Evolutionary conservation across 345 rosid genomes (phyloP), one percentile per base, ranked within the genome.

Genomic region (Populus davidiana): DNA sequence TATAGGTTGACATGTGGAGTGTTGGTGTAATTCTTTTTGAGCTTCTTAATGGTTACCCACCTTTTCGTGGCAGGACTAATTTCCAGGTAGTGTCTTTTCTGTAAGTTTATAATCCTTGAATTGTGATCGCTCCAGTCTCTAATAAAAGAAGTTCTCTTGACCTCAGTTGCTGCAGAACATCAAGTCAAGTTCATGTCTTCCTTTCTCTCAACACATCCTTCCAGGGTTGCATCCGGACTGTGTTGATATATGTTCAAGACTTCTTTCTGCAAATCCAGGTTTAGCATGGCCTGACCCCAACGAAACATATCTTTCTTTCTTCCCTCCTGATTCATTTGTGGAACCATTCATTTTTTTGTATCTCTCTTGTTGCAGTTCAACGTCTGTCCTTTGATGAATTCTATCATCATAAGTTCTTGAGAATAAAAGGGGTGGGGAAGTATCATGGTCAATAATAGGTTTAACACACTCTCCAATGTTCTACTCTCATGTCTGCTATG

Each of bases 1-100:
- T 27, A 39, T 35, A 92, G 97, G 91, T 85, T 78, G 93, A 92
- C 76, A 88, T 89, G 92, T 92, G 92, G 93, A 88, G 93, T 76
- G 33, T 88, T 35, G 91, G 94, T 77, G 91, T 87, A 23, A 90
- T 92, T 72, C 92, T 90, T 71, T 92, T 91, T 56, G 89, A 92
- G 87, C 88, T 92, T 67, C 91, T 92, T 74, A 87, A 88, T 52
- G 93, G 95, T 10, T 78, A 84, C 80, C 92, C 90, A 33, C 92
- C 95, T 66, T 91, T 86, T 56, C 78, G 52, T 5, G 93, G 93
- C 71, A 80, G 69, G 70, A 92, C 70, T 81, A 89, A 85, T 78
- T 89, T 91, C 77, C 93, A 89, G 92, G 93, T 92, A 76, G 74
- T 27, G 73, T 25, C 73, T 49, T 56, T 81, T 36, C 73, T 63